Evolutionary conservation across 2,329 filamentous ascomycete genomes (phyloP).

Genomic region (Pseudodiploospora longispora): DNA sequence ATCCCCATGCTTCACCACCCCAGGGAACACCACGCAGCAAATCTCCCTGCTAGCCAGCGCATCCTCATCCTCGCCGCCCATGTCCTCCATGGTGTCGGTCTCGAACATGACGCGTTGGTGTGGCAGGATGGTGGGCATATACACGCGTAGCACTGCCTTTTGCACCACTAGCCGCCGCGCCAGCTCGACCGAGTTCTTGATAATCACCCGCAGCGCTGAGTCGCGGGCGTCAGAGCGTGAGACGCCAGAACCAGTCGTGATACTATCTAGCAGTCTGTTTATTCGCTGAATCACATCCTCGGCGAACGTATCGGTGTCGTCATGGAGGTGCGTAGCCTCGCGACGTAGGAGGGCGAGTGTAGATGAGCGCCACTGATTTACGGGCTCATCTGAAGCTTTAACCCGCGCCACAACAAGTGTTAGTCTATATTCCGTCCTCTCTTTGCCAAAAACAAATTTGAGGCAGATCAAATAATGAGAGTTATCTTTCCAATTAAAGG

Average conservation of each 20-base stretch:
- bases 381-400: slow-evolving; percentile 39
- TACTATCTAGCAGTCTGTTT: slow-evolving; percentile 40
- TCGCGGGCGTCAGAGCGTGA: slow-evolving; percentile 36
- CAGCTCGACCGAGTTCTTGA: slow-evolving; percentile 46
- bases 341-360: slow-evolving; percentile 53
- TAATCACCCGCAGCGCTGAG: slow-evolving; percentile 43
- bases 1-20: slow-evolving; percentile 56
- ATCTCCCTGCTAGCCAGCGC: slow-evolving; percentile 44
- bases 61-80: slow-evolving; percentile 55
- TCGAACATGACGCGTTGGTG: slow-evolving; percentile 52
- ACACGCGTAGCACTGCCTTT: slow-evolving; percentile 48
- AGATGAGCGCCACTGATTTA: slow-evolving; percentile 60
- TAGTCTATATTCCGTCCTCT: background rate
- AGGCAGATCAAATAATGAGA: too few species aligned
- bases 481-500: background rate
- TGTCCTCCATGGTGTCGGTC: slow-evolving; percentile 54
- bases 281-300: slow-evolving; percentile 37
- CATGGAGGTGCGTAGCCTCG: slow-evolving; percentile 39
- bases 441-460: background rate
- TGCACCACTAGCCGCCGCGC: slow-evolving; percentile 49
- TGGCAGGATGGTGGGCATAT: slow-evolving; percentile 45
- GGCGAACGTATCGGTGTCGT: slow-evolving; percentile 34
- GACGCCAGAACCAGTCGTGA: slow-evolving; percentile 29
- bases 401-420: background rate
- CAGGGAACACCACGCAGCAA: slow-evolving; percentile 56